These are phyloP conservation scores for Paramecium octaurelia DNA, from an alignment of 73 alveolate species.

Conservation along the genomic window DNA sequence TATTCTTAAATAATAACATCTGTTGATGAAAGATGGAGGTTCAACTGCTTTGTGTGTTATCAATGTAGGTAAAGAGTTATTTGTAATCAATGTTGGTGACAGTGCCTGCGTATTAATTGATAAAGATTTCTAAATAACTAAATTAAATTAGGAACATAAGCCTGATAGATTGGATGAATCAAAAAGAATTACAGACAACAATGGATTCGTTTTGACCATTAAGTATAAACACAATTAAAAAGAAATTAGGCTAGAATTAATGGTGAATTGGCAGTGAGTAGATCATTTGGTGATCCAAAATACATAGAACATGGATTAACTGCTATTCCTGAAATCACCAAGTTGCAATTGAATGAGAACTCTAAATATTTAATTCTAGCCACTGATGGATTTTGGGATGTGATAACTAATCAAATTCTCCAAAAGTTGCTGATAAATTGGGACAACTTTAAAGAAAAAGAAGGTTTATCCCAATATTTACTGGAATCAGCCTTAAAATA, in stretches of 20 bases:
- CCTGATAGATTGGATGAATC: conserved; percentile 43
- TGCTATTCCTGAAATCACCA: conserved; percentile 51
- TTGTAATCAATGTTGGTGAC: conserved; percentile 48
- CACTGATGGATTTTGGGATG: conserved; percentile 64
- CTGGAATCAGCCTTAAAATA: background rate
- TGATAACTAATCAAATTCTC: background rate
- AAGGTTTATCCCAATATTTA: conserved; percentile 12
- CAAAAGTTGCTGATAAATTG: background rate
- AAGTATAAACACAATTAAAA: background rate
- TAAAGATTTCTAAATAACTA: background rate
- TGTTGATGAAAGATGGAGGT: conserved; percentile 42
- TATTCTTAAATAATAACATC: background rate
- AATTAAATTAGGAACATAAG: conserved; percentile 47
- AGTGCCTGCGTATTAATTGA: conserved; percentile 35
- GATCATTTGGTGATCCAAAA: conserved; percentile 58
- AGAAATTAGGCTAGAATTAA: conserved; percentile 53
- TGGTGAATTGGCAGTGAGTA: conserved; percentile 56
- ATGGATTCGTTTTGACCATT: background rate
- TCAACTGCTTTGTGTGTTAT: conserved; percentile 56
- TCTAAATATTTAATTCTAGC: conserved; percentile 44
- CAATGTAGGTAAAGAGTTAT: background rate
- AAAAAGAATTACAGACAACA: background rate
- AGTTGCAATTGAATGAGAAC: background rate
- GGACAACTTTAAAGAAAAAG: background rate
- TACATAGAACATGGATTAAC: conserved; percentile 18